These are phyloP conservation scores for Pseudogymnoascus sp. DNA, from an alignment of 2,329 filamentous ascomycete species.

Conservation along the genomic window DNA sequence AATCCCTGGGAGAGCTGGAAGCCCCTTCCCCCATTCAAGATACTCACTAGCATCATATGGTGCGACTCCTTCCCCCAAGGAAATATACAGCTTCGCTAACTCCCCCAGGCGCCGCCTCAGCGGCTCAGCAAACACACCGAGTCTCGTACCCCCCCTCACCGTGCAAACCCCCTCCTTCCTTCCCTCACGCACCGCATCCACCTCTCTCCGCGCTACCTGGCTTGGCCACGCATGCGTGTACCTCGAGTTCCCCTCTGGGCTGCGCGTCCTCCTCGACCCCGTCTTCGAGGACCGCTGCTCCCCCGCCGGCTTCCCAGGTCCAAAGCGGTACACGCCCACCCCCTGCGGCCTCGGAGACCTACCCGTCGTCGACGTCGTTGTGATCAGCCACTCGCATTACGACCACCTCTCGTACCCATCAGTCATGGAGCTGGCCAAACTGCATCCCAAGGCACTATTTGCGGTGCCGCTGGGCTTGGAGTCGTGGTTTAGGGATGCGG, in stretches of 20 bases:
- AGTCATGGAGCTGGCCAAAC: conserved; percentile 58
- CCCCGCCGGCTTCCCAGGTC: conserved; percentile 60
- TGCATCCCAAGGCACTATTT: conserved; percentile 73
- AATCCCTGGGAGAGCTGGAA: conserved; percentile 49
- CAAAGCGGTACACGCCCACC: conserved; percentile 68
- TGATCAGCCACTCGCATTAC: conserved; percentile 61
- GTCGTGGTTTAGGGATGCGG: conserved; percentile 66
- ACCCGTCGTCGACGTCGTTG: conserved; percentile 61
- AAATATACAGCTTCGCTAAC: too few species aligned
- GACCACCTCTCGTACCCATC: conserved; percentile 79
- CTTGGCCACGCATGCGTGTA: conserved; percentile 92
- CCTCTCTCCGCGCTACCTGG: conserved; percentile 77
- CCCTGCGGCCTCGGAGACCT: conserved; percentile 74
- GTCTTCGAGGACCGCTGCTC: conserved; percentile 85
- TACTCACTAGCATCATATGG: conserved; percentile 32
- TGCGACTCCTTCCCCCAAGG: conserved; percentile 22
- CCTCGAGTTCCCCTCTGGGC: conserved; percentile 76
- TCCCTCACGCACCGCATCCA: conserved; percentile 38
- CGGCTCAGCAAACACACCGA: conserved; percentile 32
- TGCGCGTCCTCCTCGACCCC: conserved; percentile 87
- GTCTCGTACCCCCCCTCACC: conserved; percentile 52
- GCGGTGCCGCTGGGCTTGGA: conserved; percentile 80
- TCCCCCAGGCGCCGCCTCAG: conserved; percentile 16
- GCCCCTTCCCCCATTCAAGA: conserved; percentile 26
- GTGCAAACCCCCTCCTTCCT: conserved; percentile 53